Evolutionary conservation across 2,329 filamentous ascomycete species (phyloP), one percentile per base, ranked within the genome.

Genomic region (Passalora sequoiae): DNA sequence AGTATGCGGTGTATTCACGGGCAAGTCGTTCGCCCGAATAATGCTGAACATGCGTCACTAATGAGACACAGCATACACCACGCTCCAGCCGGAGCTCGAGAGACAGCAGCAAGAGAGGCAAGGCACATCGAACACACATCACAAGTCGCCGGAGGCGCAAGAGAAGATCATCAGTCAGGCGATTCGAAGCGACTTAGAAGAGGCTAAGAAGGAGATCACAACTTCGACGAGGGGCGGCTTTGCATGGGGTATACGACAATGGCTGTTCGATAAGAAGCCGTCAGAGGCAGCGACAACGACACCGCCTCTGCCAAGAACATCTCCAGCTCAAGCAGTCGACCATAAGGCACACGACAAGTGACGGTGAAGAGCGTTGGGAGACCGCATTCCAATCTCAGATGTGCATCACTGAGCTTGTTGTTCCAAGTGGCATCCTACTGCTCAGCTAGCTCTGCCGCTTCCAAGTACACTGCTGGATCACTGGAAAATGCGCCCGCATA

Each of bases 81-180:
- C 60, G 5, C 51, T 60, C 7, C 56, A 57, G 39, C 61, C 61
- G 21, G 61, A 56, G 22, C 41, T 63, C 1, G 44, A 60, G 32
- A 47, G 54, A 27, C 53, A 59, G 41, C 44, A 55, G 16, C 53
- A 55, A 24, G 53, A 55, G 33, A 50, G 54, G 36, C 46, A 51
- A 21, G 55, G 55, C 28, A 50, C 46, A n/a, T 59, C 61, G 32
- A 28, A 43, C 10, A 44, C 47, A 13, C 38, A 52, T 38, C 55
- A 60, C 43, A 17, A 21, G 19, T 24, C 19, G n/a, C 13, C 15
- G 15, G 32, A 43, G 6, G 43, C 46, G 17, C 39, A 43, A 22
- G 48, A 53, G 25, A 49, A 46, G 16, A 38, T 45, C n/a, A 48
- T 57, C 38, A 61, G 54, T 39, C 31, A 53, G 12, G 57, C 56